Base-by-base conservation (phyloP, 805 yeast genomes). In the Ogataea naganishii region DNA sequence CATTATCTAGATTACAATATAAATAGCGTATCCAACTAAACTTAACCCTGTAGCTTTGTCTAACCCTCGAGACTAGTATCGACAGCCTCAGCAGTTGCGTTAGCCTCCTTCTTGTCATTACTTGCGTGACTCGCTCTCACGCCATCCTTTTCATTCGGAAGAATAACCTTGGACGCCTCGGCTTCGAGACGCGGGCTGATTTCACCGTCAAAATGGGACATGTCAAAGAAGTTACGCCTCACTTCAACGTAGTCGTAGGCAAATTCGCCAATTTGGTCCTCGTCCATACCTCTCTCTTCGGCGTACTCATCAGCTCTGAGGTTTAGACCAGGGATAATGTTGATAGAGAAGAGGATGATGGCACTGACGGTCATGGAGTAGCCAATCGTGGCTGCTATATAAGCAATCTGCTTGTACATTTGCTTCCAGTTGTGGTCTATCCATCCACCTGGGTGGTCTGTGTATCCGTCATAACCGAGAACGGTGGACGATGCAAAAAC, bases 221-320 rank as follows among this genome's bases (percentile, higher is more conserved):
- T 38, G 40, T 68, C 74, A 46, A 77, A 68, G 56, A 78, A 89
- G 60, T 88, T 95, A 53, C 97, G 73, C 58, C 97, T 75, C 10
- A 89, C 94, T 63, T 89, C 98, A 34, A 89, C 96, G 51, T 86
- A 89, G 57, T 89, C 97, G 55, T 89, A 89, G n/a, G 97, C 97
- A 59, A 88, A 89, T 59, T 89, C 98, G 30, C 97, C 98, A 43
- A 89, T 83, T 60, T 89, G 96, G 58, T 85, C 95, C 55, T 88
- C 96, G 55, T 89, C 98, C 62, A 88, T 72, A 34, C 98, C 98
- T 19, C 66, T 64, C 39, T 79, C 83, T 56, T 89, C 98, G 14
- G 80, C 95, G 20, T 79, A 77, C 53, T 82, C 94, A 38, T 74
- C 67, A 5, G 85, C 85, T 49, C 96, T 71, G 46, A 92, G 63